Base-by-base conservation (phyloP, 352 stramenopile species). In the Phytophthora ohioensis region DNA sequence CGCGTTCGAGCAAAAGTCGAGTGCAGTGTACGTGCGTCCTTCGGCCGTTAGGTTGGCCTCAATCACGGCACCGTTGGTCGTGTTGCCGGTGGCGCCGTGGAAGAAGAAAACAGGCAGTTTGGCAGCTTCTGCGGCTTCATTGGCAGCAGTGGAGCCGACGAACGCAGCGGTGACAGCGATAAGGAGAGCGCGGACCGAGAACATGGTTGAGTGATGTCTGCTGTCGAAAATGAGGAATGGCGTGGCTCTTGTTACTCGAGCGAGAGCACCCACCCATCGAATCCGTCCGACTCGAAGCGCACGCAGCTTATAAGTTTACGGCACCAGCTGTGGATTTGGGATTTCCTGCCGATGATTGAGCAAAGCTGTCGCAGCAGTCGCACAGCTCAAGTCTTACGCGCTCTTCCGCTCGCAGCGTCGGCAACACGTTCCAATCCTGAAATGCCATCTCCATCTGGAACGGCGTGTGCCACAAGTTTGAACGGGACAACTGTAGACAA, bases 81-180 rank as follows among this genome's bases (percentile, higher is more conserved):
- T 57, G 55, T 82, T 80, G 10, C 65, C 60, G 5, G 67, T 80
- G 5, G 74, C 69, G 9, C 81, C 81, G 63, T 87, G 81, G 60
- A 90, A 87, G 57, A 86, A 90, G 61, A 87, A 72, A 1, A 88
- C 75, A 1, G 81, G 81, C 13, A 90, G 70, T 38, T 67, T 72
- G 41, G 55, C 36, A 32, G 48, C 21, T 15, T 30, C 52, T 17
- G 64, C 57, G 7, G 64, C 63, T 1, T 69, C 64, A 6, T 48
- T 62, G 39, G 57, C 57, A 39, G 48, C 55, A 34, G 51, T 30
- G 31, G 42, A 67, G 21, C 54, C 58, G 41, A 73, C 27, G 17
- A 76, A n/a, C 4, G 51, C 48, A 47, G 57, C 36, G 6, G 51
- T 56, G 17, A 41, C 58, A 47, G 70, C 64, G 49, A 70, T 38